Conservation (phyloP, 192 early-diverging fungal genomes). For the Chytriomyces sp. region DNA sequence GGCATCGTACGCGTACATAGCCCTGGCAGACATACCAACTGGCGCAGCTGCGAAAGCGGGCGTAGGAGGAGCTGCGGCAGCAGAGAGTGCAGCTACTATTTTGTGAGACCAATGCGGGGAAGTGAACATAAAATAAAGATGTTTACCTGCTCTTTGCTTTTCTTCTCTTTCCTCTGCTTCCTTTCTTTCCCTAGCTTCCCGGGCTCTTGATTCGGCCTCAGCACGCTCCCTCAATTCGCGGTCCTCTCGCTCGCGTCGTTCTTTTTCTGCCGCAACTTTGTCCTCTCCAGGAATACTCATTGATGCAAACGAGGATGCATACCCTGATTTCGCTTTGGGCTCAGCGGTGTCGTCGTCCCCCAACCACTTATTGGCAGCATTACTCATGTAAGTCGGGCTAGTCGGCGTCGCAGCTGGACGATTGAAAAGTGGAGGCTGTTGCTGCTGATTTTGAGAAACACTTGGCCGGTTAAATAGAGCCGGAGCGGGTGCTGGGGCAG, state of each 20-base stretch:
- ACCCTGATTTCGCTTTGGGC: slow-evolving; percentile 12
- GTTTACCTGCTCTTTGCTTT: slow-evolving; percentile 46
- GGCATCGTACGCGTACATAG: slow-evolving; percentile 76
- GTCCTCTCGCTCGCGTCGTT: slow-evolving; percentile 55
- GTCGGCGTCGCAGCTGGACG: slow-evolving; percentile 17
- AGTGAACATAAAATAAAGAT: neutral
- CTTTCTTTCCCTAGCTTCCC: slow-evolving; percentile 36
- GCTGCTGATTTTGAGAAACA: neutral
- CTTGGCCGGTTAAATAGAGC: slow-evolving; percentile 24
- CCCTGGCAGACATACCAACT: slow-evolving; percentile 59
- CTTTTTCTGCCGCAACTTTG: slow-evolving; percentile 39
- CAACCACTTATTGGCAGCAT: slow-evolving; percentile 30
- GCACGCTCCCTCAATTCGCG: slow-evolving; percentile 44
- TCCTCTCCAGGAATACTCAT: slow-evolving; percentile 22
- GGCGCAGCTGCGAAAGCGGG: slow-evolving; percentile 31
- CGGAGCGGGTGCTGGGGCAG: neutral
- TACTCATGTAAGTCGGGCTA: slow-evolving; percentile 37
- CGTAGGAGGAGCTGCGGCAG: slow-evolving; percentile 14
- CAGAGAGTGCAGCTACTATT: slow-evolving; percentile 16
- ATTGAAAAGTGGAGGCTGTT: neutral
- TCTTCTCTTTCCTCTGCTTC: slow-evolving; percentile 33
- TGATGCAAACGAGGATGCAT: neutral
- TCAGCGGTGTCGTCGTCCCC: slow-evolving; percentile 44
- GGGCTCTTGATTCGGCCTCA: slow-evolving; percentile 28
- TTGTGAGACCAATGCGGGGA: slow-evolving; percentile 27